Evolutionary conservation across 2,329 filamentous ascomycete genomes (phyloP).

Genomic region (Penicillium digitatum): DNA sequence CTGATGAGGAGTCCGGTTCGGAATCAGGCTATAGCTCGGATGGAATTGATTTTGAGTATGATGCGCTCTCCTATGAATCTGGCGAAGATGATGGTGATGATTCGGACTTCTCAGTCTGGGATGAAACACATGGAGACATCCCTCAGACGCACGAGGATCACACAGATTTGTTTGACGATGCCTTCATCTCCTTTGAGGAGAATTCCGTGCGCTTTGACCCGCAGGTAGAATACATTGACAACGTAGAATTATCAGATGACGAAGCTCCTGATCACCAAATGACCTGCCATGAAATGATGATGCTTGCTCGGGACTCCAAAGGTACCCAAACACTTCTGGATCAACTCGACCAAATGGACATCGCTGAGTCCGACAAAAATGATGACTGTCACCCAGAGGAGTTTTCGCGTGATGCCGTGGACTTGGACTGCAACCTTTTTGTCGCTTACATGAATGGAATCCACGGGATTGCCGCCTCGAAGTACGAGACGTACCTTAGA

Average conservation of each 20-base stretch:
- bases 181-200: constrained; percentile 36
- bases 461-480: constrained; percentile 33
- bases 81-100: constrained; percentile 30
- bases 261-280: constrained; percentile 28
- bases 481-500: constrained; percentile 34
- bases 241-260: constrained; percentile 23
- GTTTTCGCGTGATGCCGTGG: constrained; percentile 36
- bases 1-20: constrained; percentile 24
- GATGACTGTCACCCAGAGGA: constrained; percentile 23
- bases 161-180: constrained; percentile 34
- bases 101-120: constrained; percentile 32
- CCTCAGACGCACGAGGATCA: constrained; percentile 31
- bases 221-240: constrained; percentile 35
- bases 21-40: constrained; percentile 41
- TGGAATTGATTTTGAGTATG: constrained; percentile 30
- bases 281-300: constrained; percentile 43
- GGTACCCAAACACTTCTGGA: constrained; percentile 18
- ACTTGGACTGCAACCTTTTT: constrained; percentile 40
- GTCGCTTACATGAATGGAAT: constrained; percentile 43
- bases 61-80: constrained; percentile 22
- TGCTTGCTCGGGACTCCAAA: constrained; percentile 29
- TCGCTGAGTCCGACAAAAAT: constrained; percentile 16
- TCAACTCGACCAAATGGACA: constrained; percentile 16
- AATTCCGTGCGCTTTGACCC: constrained; percentile 35
- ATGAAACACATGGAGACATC: constrained; percentile 24